Conservation (phyloP, 345 rosid genomes). For the Clarkia xantiana region DNA sequence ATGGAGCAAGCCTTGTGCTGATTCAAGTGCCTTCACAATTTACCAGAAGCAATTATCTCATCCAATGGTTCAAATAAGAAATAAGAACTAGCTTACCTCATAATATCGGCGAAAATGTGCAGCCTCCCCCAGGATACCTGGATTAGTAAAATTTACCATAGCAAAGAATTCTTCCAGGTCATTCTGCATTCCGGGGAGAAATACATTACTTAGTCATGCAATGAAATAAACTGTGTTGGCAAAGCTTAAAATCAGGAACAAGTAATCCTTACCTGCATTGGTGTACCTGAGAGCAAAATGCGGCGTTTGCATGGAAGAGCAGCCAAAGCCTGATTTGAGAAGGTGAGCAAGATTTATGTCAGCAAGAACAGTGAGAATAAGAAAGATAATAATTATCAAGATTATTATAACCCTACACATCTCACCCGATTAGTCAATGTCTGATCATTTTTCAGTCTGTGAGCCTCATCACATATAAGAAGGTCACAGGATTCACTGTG, state of each 20-base stretch:
- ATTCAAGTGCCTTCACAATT: no score
- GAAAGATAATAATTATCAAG: slow-evolving; percentile 1
- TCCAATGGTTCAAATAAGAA: no score
- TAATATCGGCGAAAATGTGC: slow-evolving; percentile 82
- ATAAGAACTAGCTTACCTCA: slow-evolving; percentile 37
- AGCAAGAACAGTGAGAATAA: slow-evolving; percentile 6
- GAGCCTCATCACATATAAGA: slow-evolving; percentile 98
- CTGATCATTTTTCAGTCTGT: slow-evolving; percentile 93
- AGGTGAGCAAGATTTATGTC: neutral
- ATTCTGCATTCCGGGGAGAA: slow-evolving; percentile 38
- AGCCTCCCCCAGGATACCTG: slow-evolving; percentile 80
- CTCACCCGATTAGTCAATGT: slow-evolving; percentile 86
- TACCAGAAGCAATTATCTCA: no score
- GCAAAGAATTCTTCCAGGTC: slow-evolving; percentile 97
- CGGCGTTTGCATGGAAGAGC: slow-evolving; percentile 78
- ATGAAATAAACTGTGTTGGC: neutral
- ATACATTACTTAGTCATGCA: neutral
- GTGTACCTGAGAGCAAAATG: slow-evolving; percentile 90
- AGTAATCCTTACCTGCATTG: slow-evolving; percentile 69
- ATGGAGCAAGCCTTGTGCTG: no score
- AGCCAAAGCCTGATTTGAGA: slow-evolving; percentile 66
- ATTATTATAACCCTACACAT: slow-evolving; percentile 9
- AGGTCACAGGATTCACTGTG: slow-evolving; percentile 74
- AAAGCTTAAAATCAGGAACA: neutral
- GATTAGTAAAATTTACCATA: slow-evolving; percentile 97